Evolutionary conservation across 1,139 yeast species (phyloP), one percentile per base, ranked within the genome.

Genomic region (Nadsonia starkeyi-henricii): DNA sequence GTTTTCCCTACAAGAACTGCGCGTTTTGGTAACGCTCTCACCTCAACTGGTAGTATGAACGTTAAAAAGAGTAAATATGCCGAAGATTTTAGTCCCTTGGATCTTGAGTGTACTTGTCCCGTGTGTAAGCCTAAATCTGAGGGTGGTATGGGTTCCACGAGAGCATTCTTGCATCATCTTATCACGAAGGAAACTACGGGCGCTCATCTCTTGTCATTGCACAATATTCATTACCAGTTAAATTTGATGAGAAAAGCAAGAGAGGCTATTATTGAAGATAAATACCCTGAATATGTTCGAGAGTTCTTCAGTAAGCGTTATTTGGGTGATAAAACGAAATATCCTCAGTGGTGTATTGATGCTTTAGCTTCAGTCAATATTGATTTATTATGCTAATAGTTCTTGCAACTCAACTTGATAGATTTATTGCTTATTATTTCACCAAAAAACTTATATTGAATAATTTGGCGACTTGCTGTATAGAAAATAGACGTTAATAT

Each of bases 1-100:
- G 74, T 70, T 3, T 70, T 67, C 52, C 74, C 74, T 20, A 69
- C 73, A 2, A 58, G 74, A 48, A 70, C 74, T 5, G 74, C 74
- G 8, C 60, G 74, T 33, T 70, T 70, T 52, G 74, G 74, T 30
- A 68, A 70, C 47, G 74, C 74, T 13, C 58, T 70, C 48, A 70
- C 74, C 8, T 58, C 60, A n/a, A 49, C 53, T 36, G 74, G 74
- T 3, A 60, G 57, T 17, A 48, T 70, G 20, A 68, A 67, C 49
- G 53, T 70, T 36, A 59, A 67, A 37, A 58, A 67, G 52, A 57
- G 61, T 21, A 51, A 54, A 45, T 68, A 52, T 52, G 61, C 68
- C 5, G 54, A 57, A n/a, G 74, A 70, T 48, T 54, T 56, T 39
- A 48, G 58, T 1, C 70, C 72, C 2, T 58, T 70, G 7, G 74